A percentile compares a stretch with the other conserved stretches of the same genome.
These are phyloP conservation scores for Chamaenerion angustifolium DNA, from an alignment of 345 rosid genomes.

Conservation along the genomic window DNA sequence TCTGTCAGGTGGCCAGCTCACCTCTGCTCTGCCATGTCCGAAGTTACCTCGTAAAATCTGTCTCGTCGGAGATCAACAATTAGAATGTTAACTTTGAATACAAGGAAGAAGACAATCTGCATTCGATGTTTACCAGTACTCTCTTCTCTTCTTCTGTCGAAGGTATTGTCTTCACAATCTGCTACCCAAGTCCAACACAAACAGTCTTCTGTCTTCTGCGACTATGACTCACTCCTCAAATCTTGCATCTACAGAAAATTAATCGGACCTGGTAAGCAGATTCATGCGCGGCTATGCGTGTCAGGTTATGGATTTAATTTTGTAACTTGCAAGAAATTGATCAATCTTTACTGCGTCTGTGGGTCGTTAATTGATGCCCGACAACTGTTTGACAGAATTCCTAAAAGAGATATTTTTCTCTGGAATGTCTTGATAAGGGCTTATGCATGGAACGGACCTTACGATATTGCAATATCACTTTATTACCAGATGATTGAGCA, in stretches of 20 bases:
- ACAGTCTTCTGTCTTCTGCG: neutral
- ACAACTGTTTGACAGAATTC: conserved; percentile 24
- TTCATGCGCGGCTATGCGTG: conserved; percentile 17
- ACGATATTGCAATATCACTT: conserved; percentile 14
- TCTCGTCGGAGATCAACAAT: neutral
- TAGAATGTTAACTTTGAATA: no score
- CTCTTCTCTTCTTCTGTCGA: no score
- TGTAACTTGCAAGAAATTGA: conserved; percentile 17
- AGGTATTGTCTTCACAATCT: no score
- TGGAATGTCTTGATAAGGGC: conserved; percentile 27
- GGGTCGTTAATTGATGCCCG: conserved; percentile 12
- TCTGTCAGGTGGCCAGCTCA: no score
- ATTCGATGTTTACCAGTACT: no score
- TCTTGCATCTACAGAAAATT: conserved; percentile 17
- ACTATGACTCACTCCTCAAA: conserved; percentile 8
- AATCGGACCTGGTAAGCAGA: conserved; percentile 16
- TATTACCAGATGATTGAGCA: conserved; percentile 13
- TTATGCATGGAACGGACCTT: conserved; percentile 25
- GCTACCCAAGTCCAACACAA: no score
- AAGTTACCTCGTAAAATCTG: no score
- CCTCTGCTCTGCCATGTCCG: no score
- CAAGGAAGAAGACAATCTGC: no score
- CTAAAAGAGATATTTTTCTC: conserved; percentile 15
- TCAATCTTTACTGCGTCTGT: conserved; percentile 17
- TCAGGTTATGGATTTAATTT: conserved; percentile 13